Conservation (phyloP, 306 rosid species). For the Citrullus amarus region DNA sequence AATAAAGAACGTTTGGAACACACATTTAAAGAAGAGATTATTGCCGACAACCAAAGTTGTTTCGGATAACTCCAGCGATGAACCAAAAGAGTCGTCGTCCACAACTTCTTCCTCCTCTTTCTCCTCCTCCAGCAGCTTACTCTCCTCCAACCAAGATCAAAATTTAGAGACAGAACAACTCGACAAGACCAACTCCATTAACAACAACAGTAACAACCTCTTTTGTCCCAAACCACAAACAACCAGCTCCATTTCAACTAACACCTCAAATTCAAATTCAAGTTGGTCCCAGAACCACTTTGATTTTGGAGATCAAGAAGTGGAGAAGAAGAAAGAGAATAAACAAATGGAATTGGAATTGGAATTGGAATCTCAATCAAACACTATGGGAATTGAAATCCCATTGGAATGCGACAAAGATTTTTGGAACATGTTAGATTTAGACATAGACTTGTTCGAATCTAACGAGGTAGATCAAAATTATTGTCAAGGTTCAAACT, state of each 20-base stretch:
- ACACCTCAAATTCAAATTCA: constrained; percentile 3
- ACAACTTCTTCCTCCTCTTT: constrained; percentile 56
- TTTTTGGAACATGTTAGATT: constrained; percentile 57
- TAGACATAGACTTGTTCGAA: constrained; percentile 12
- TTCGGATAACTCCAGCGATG: constrained; percentile 5
- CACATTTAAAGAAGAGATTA: constrained; percentile 72
- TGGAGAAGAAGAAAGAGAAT: neutral
- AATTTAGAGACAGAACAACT: constrained; percentile 7
- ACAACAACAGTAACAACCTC: neutral
- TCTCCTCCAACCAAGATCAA: constrained; percentile 19
- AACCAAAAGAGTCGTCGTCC: constrained; percentile 45
- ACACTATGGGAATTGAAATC: neutral
- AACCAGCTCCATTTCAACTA: neutral
- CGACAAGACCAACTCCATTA: neutral
- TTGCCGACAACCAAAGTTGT: neutral
- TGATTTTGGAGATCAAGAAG: neutral
- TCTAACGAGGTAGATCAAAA: neutral
- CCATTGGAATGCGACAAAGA: constrained; percentile 46
- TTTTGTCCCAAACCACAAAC: constrained; percentile 14
- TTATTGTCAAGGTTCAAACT: constrained; percentile 10
- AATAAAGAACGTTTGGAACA: constrained; percentile 95
- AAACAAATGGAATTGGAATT: neutral
- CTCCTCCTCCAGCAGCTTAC: constrained; percentile 34
- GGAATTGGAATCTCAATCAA: constrained; percentile 13
- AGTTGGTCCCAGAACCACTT: constrained; percentile 12